These are phyloP conservation scores for Solanum bulbocastanum DNA, from an alignment of 257 asterid species.

Conservation along the genomic window DNA sequence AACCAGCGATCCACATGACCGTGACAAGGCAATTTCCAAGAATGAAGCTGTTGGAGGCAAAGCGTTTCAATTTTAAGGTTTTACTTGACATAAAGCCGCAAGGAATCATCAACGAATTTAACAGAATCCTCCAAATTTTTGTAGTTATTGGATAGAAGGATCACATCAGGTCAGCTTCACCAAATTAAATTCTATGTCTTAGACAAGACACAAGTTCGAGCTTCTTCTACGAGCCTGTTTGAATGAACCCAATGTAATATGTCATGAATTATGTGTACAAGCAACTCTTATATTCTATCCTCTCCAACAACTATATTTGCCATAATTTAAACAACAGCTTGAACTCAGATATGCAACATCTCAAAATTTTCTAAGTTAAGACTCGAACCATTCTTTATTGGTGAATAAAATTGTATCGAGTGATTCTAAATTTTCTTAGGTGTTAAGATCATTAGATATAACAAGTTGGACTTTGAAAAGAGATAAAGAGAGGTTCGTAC, in stretches of 20 bases:
- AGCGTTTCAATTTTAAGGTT: not conserved
- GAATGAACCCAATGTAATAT: not conserved
- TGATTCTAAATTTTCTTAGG: not conserved
- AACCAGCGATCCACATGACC: not conserved
- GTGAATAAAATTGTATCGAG: not conserved
- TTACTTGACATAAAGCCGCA: not conserved
- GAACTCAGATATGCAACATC: not conserved
- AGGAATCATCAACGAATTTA: not conserved
- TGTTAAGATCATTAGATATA: not conserved
- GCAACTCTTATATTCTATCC: not conserved
- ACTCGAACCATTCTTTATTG: not conserved
- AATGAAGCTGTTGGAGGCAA: not conserved
- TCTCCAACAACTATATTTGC: not conserved
- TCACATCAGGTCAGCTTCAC: too few species aligned
- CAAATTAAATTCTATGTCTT: too few species aligned
- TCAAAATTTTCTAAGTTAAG: not conserved
- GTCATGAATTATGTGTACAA: not conserved
- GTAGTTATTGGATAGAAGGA: too few species aligned
- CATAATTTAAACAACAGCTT: not conserved
- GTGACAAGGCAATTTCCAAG: not conserved
- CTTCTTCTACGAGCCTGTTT: not conserved
- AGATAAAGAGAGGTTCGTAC: not conserved
- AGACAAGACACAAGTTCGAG: not conserved
- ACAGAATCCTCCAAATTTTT: too few species aligned
- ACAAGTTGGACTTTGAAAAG: too few species aligned